Base-by-base conservation (phyloP, 495 filamentous ascomycete genomes). In the Aspergillus sparsus region DNA sequence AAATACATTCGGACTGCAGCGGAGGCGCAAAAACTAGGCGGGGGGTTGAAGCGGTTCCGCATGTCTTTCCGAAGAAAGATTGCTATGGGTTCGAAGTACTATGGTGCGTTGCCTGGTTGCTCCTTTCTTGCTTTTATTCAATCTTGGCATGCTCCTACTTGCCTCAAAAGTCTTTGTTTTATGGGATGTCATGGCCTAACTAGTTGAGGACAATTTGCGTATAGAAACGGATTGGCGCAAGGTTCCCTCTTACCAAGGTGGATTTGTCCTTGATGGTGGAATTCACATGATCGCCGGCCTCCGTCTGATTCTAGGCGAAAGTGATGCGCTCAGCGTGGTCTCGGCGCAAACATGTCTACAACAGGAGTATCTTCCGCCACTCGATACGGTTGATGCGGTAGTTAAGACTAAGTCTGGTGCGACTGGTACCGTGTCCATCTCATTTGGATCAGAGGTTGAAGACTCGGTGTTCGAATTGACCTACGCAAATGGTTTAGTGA, bases 251-350 rank as follows among this genome's bases (percentile, higher is more conserved):
- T 83, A 92, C 65, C 88, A 91, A 67, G 90, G 89, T 27, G 90
- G 90, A 16, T 94, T 92, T 65, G 68, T 92, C 16, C 75, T 93
- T 1, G 90, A 93, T 62, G 90, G 86, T 4, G 89, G 90, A 3
- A 84, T 94, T 7, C 90, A 93, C 67, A 84, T 82, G 56, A 74
- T 86, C 34, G 90, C 90, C 15, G 87, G 74, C 0, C 72, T 87
- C 8, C 74, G 87, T 47, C 66, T 84, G 45, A 68, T 93, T 47
- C 71, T 92, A 2, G 85, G 83, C 5, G 62, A 70, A 13, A 71
- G 79, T 15, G 72, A 77, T 39, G 72, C 62, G 42, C 64, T 80
- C 16, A 77, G 71, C 2, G 73, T 71, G 39, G 63, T 89, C 11
- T 79, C 82, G 4, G 87, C 86, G 1, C 85, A 87, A 60, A 84